Percentiles rank a stretch among this genome's conserved stretches.
These are phyloP conservation scores for Fraxinus ornus DNA, from an alignment of 305 asterid genomes.

Conservation along the genomic window DNA sequence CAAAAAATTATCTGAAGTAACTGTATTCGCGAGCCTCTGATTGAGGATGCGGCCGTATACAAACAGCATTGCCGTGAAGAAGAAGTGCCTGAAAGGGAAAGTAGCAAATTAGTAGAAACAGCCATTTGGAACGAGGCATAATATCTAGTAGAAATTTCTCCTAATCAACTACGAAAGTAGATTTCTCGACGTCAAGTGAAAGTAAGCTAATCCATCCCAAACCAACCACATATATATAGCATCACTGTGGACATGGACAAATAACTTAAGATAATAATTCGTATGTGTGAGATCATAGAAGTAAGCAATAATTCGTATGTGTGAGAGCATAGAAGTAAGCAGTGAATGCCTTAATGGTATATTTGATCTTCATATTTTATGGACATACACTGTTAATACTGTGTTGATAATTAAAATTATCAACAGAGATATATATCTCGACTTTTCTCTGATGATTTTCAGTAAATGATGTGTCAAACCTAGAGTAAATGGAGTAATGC, in stretches of 20 bases:
- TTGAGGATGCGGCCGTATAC: slow-evolving; percentile 95
- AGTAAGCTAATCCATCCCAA: slow-evolving; percentile 10
- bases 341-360: slow-evolving; percentile 3
- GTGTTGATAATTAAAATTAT: not conserved
- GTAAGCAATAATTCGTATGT: slow-evolving; percentile 11
- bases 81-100: slow-evolving; percentile 75
- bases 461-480: not conserved
- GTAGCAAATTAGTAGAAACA: slow-evolving; percentile 11
- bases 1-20: slow-evolving; percentile 72
- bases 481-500: not conserved
- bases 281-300: not conserved
- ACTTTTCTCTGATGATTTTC: not conserved
- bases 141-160: slow-evolving; percentile 1
- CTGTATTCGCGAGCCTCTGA: slow-evolving; percentile 93
- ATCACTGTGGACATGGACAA: not conserved
- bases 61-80: slow-evolving; percentile 96
- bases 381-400: slow-evolving; percentile 2
- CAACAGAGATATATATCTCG: not conserved
- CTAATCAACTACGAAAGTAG: slow-evolving; percentile 11
- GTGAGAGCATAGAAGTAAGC: slow-evolving; percentile 6
- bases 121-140: not conserved
- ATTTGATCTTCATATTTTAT: slow-evolving; percentile 4
- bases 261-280: slow-evolving; percentile 14
- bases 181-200: slow-evolving; percentile 6
- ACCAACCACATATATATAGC: not conserved